Evolutionary conservation across 805 yeast species (phyloP), one percentile per base, ranked within the genome.

Genomic region (Saccharomycopsis fibuligera): DNA sequence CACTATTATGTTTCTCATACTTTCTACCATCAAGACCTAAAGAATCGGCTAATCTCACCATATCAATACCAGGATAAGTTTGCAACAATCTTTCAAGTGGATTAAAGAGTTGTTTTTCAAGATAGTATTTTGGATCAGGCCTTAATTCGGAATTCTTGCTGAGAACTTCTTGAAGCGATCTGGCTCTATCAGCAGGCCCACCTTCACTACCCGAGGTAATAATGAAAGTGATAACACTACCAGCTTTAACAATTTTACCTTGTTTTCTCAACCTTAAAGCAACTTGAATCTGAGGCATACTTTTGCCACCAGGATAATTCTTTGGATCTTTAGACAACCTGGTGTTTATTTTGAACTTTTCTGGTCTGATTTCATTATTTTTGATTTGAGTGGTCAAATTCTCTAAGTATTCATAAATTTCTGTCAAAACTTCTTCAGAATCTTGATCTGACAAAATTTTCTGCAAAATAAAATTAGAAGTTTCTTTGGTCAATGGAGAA

Each of bases 401-500:
- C 56, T 80, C 86, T 56, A 93, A 67, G 60, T 88, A 83, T 5
- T 70, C 74, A 65, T 88, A 90, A 24, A 87, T 77, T 41, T 80
- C 83, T 47, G 70, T 74, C 47, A 88, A 68, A 0, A 93, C 88
- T 27, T 78, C 80, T 57, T 87, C 91, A 1, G 89, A 80, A 54
- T 87, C 96, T 24, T 69, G 67, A 54, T 83, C 88, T 6, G 85
- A 75, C 19, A 91, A 70, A 39, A 91, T 68, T 54, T 83, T 78
- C 56, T 83, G 72, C 58, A 93, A 72, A 4, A 87, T 86, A 63
- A 73, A 81, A 5, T 80, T 78, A 1, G 96, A 88, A 4, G 86
- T 78, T 47, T 91, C 96, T 62, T 90, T 93, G 1, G 98, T 87
- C 44, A 93, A 68, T 44, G 89, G 95, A 68, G 97, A 88, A 64